Conservation (phyloP, 2,329 filamentous ascomycete genomes). For the Alternaria gaisen region DNA sequence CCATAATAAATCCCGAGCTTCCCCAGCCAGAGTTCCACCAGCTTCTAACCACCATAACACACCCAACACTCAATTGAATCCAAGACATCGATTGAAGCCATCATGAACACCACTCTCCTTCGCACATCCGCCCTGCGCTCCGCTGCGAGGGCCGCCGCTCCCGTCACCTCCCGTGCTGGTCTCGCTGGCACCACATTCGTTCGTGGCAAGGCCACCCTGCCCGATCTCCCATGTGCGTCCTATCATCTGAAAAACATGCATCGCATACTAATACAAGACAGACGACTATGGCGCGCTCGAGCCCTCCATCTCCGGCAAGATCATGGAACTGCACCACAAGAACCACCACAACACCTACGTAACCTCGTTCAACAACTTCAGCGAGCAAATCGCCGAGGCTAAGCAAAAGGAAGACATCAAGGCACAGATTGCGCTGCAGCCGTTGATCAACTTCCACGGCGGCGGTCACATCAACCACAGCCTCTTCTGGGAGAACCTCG, state of each 20-base stretch:
- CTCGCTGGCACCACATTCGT: conserved; percentile 79
- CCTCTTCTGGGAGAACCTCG: conserved; percentile 75
- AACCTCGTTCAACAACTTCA: conserved; percentile 82
- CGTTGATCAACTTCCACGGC: conserved; percentile 72
- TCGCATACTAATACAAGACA: conserved; percentile 50
- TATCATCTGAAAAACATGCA: background rate
- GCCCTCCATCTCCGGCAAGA: conserved; percentile 81
- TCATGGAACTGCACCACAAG: conserved; percentile 96
- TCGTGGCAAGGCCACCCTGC: conserved; percentile 89
- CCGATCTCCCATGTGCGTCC: conserved; percentile 79
- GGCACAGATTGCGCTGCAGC: conserved; percentile 64
- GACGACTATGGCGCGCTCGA: conserved; percentile 98
- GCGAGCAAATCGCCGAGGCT: conserved; percentile 73
- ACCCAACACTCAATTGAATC: conserved; percentile 33
- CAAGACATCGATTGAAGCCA: conserved; percentile 38
- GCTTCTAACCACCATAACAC: conserved; percentile 10
- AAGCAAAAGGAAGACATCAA: conserved; percentile 62
- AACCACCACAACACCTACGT: conserved; percentile 97
- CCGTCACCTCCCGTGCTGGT: conserved; percentile 68
- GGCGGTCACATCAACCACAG: conserved; percentile 73
- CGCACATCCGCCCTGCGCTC: conserved; percentile 75
- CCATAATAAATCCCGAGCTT: conserved; percentile 24
- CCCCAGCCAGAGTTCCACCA: conserved; percentile 15
- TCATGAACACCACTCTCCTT: conserved; percentile 80
- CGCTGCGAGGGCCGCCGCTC: conserved; percentile 73